phyloP scores from a whole-genome alignment of 352 stramenopile species.

The Aphanomyces invadans region DNA sequence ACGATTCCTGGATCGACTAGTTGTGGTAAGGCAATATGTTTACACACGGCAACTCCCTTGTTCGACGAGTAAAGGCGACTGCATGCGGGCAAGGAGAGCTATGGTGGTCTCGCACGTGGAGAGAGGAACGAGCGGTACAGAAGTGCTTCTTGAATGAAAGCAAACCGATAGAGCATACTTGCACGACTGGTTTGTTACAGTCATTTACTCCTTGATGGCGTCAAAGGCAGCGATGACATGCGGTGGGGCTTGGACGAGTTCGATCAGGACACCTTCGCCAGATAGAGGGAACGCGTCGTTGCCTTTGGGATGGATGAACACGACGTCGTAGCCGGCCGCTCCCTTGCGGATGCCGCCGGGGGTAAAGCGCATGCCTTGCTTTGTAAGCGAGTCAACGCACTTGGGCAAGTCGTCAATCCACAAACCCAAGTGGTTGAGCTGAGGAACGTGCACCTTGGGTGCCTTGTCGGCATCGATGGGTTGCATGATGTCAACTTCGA shows the following conservation, averaged over 20 bases:
- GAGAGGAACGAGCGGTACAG: too few species aligned
- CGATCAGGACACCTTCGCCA: constrained; percentile 93
- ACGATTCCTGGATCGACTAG: too few species aligned
- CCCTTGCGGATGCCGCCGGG: constrained; percentile 95
- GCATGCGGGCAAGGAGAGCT: too few species aligned
- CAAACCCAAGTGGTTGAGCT: constrained; percentile 97
- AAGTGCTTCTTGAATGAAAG: too few species aligned
- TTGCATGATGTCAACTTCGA: constrained; percentile 99
- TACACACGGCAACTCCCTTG: too few species aligned
- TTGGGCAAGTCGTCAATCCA: constrained; percentile 94
- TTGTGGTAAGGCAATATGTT: too few species aligned
- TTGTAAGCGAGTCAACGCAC: constrained; percentile 88
- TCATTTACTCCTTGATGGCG: constrained; percentile 19
- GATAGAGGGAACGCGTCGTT: constrained; percentile 88
- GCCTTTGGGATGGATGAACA: constrained; percentile 98
- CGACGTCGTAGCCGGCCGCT: constrained; percentile 94
- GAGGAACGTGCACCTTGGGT: constrained; percentile 91
- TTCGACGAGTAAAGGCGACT: too few species aligned
- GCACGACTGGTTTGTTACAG: too few species aligned
- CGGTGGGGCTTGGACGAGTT: constrained; percentile 93
- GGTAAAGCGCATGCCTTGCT: constrained; percentile 93
- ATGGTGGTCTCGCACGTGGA: too few species aligned
- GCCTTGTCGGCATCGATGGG: constrained; percentile 90
- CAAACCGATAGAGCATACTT: too few species aligned
- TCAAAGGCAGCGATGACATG: constrained; percentile 87